Evolutionary conservation across 805 yeast genomes (phyloP), one percentile per base, ranked within the genome.

Genomic region (Lipomyces yamanashiensis): DNA sequence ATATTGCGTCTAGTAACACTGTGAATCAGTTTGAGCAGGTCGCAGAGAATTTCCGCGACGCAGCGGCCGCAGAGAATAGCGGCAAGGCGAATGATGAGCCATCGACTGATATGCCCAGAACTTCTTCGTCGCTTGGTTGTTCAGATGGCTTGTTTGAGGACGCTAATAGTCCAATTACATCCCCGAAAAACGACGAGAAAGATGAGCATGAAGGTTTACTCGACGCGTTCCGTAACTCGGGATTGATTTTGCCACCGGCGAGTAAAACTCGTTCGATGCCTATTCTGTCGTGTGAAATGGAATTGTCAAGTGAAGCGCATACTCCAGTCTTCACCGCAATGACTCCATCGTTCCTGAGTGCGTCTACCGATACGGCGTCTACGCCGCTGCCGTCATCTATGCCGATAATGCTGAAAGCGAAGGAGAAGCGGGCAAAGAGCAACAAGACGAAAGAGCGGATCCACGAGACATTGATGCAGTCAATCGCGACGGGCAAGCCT

Each of bases 401-500:
- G 33, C 28, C 52, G 13, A 15, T 23, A 15, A 19, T 13, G 7
- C 13, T 23, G 39, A 49, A 48, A 17, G 12, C 50, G n/a, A 59
- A 33, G 19, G 51, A 57, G 17, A 45, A 44, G 43, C 50, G 44
- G 19, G 43, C 37, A 23, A 28, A 52, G 19, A 13, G 39, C 15
- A 45, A 40, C n/a, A 50, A 51, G 40, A 43, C 62, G n/a, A 45
- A 63, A 48, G 64, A 59, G 41, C 63, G 69, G 36, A 66, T 66
- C 36, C 63, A 63, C 47, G 61, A 59, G 58, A 50, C 66, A 13
- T 50, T 66, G 21, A 50, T 54, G 41, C 62, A 64, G 33, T 58
- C 70, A 21, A 45, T 70, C 19, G 58, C 68, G 8, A 63, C 63
- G 7, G 74, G 75, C 51, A 67, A 70, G 58, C 64, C 63, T 13